phyloP scores from a whole-genome alignment of 1,284 basidiomycete genomes.

The Apiotrichum sp. region DNA sequence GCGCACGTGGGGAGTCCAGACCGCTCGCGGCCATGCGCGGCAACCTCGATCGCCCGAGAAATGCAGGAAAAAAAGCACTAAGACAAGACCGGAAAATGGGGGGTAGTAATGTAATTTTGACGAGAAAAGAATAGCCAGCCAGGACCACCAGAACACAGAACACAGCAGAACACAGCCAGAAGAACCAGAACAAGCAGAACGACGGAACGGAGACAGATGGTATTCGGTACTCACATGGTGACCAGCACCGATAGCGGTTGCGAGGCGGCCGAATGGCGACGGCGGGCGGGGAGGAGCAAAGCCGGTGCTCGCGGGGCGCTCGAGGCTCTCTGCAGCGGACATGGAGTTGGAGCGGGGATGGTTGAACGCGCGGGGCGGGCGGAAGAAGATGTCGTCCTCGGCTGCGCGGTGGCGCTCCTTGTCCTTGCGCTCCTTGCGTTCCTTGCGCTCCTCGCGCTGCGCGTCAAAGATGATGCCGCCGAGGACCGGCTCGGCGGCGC shows the following conservation, averaged over 20 bases:
- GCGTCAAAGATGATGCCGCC: background rate
- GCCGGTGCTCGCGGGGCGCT: background rate
- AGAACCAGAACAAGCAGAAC: too few species aligned
- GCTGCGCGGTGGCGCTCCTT: background rate
- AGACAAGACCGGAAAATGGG: too few species aligned
- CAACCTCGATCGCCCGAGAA: too few species aligned
- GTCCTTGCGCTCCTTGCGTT: background rate
- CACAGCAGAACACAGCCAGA: background rate
- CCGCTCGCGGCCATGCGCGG: too few species aligned
- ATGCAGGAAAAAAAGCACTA: too few species aligned
- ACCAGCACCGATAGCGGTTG: background rate
- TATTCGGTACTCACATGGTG: background rate
- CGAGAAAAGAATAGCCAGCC: too few species aligned
- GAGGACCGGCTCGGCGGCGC: conserved; percentile 9
- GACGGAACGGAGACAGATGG: too few species aligned
- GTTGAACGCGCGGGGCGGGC: background rate
- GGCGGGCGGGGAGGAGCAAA: background rate
- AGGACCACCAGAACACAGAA: too few species aligned
- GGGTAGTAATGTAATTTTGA: too few species aligned
- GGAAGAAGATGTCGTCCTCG: background rate
- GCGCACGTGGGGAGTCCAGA: too few species aligned
- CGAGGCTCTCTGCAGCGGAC: background rate
- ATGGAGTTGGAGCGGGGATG: background rate
- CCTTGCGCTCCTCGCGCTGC: background rate
- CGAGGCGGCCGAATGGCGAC: background rate